phyloP scores from a whole-genome alignment of 352 stramenopile genomes.

The Globisporangium alternatum region DNA sequence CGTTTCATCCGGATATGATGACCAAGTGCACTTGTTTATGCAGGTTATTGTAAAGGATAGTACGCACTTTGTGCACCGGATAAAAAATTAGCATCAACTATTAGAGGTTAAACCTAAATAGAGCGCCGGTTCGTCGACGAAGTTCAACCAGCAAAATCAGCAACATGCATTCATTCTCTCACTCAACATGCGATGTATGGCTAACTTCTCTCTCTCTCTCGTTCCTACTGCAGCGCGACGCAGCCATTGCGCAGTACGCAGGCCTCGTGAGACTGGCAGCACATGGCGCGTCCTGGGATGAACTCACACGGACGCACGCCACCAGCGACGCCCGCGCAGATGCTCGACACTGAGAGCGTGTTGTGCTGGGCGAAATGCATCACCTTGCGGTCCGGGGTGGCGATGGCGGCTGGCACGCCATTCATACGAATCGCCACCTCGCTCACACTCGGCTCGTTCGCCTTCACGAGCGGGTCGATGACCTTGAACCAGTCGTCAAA shows the following conservation, averaged over 20 bases:
- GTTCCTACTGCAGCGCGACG: conserved; percentile 25
- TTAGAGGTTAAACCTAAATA: background rate
- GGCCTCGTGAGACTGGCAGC: conserved; percentile 62
- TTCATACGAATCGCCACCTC: conserved; percentile 28
- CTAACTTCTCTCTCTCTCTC: conserved; percentile 1
- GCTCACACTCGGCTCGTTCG: conserved; percentile 20
- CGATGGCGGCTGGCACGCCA: conserved; percentile 31
- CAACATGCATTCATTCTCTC: background rate
- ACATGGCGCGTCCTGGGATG: conserved; percentile 62
- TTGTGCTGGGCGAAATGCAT: conserved; percentile 41
- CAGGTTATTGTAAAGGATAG: background rate
- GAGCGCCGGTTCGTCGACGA: background rate
- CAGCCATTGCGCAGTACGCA: conserved; percentile 66
- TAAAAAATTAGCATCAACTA: background rate
- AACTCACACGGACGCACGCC: conserved; percentile 65
- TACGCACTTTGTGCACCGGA: too few relatives aligned
- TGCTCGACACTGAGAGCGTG: conserved; percentile 30
- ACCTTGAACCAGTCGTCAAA: conserved; percentile 60
- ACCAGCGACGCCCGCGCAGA: conserved; percentile 31
- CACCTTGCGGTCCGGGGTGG: conserved; percentile 51
- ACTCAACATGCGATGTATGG: background rate
- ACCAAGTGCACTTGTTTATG: background rate
- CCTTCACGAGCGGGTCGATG: conserved; percentile 38
- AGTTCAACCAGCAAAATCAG: background rate
- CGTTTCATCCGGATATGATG: background rate